phyloP scores from a whole-genome alignment of 345 rosid species.

The Salix suchowensis region DNA sequence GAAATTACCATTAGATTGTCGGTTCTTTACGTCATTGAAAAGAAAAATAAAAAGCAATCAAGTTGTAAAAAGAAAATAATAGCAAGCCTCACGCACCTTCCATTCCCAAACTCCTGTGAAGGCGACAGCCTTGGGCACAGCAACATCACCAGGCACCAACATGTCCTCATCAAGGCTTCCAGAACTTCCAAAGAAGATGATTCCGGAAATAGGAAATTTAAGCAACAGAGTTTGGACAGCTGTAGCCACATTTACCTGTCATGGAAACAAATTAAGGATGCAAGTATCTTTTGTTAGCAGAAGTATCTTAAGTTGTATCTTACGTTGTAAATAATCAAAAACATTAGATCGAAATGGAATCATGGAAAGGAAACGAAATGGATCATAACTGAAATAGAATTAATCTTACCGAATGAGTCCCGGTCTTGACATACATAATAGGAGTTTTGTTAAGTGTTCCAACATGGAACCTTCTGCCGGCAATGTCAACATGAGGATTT shows the following conservation, averaged over 20 bases:
- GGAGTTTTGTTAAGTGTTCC: neutral
- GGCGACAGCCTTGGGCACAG: neutral
- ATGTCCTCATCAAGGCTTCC: neutral
- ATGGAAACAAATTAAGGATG: too few relatives aligned
- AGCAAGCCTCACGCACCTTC: neutral
- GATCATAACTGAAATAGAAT: neutral
- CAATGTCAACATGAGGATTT: neutral
- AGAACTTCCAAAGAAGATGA: conserved; percentile 10
- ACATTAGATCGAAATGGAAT: too few relatives aligned
- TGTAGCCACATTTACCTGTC: conserved; percentile 4
- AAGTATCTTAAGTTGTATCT: too few relatives aligned
- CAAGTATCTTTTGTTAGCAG: too few relatives aligned
- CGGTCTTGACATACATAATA: neutral
- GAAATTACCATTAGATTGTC: neutral
- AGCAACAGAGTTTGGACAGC: neutral
- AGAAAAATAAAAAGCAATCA: too few relatives aligned
- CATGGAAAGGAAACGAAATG: too few relatives aligned
- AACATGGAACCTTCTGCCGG: conserved; percentile 1
- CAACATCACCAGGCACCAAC: neutral
- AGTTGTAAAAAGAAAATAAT: neutral
- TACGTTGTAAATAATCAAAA: too few relatives aligned
- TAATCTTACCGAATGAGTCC: neutral
- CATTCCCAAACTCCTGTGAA: neutral
- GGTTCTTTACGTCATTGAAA: too few relatives aligned
- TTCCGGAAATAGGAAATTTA: neutral